These are phyloP conservation scores for Claviceps lovelessii DNA, from an alignment of 2,329 filamentous ascomycete genomes.

Conservation along the genomic window DNA sequence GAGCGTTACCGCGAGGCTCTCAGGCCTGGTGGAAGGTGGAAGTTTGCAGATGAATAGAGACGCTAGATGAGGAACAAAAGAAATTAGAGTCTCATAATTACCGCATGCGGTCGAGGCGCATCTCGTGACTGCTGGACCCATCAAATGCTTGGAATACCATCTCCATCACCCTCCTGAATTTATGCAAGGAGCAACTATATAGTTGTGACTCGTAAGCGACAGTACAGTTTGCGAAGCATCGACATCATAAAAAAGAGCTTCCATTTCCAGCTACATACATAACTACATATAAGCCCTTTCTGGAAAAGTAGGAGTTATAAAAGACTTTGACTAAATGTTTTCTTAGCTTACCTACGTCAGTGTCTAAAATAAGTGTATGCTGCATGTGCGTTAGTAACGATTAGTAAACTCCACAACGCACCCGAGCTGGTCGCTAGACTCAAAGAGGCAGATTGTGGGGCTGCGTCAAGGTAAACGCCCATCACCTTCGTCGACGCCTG, in stretches of 20 bases:
- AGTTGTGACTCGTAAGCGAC: no score
- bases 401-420: not conserved
- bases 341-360: not conserved
- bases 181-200: no score
- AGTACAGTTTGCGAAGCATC: no score
- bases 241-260: no score
- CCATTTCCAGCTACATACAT: not conserved
- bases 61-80: not conserved
- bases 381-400: not conserved
- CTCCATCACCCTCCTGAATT: no score
- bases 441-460: not conserved
- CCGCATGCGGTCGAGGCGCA: not conserved
- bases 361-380: not conserved
- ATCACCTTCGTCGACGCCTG: not conserved
- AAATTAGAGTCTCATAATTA: not conserved
- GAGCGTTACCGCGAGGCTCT: slow-evolving; percentile 72
- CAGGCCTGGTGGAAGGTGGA: slow-evolving; percentile 59
- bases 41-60: slow-evolving; percentile 63
- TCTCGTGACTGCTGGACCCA: not conserved
- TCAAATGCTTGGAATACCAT: not conserved
- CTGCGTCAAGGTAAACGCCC: not conserved
- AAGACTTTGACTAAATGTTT: no score
- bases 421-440: not conserved
- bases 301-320: no score
- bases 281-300: no score